Evolutionary conservation across 306 rosid genomes (phyloP), one percentile per base, ranked within the genome.

Genomic region (Amphicarpaea edgeworthii): DNA sequence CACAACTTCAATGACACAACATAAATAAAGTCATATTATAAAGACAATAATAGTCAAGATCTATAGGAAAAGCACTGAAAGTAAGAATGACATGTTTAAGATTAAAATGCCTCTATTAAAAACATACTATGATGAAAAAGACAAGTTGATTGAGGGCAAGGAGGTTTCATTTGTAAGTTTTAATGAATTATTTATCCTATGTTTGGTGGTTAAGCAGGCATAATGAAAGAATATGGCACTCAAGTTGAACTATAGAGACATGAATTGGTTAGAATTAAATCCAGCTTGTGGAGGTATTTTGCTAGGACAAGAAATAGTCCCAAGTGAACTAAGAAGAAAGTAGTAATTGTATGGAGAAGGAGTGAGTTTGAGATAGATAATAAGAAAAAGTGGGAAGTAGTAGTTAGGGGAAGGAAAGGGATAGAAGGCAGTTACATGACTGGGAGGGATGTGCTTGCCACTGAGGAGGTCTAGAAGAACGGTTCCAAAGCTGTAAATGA

Each of bases 381-480:
- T 24, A 24, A 24, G 28, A 24, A 38, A 1, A 66, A 59, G 49
- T 32, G 60, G 6, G n/a, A n/a, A n/a, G n/a, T 28, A 28, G 5
- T 28, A 28, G 32, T 2, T 2, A 28, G 32, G 32, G 3, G 32
- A 28, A 28, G 32, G 0, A 42, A 57, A 37, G 14, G 42, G 40
- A 72, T 20, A 61, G 58, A 68, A 32, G 68, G 76, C 46, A 87
- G 91, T 87, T 90, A 95, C 99, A 77, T 90, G 97, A 84, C 97
- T 95, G 62, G 97, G 99, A 84, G 98, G 98, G 80, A 94, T 90
- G 85, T 92, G 97, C 81, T 95, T 95, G 77, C 99, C 99, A 86
- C 99, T 95, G 34, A 95, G 92, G 73, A 95, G 90, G 86, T 95
- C 99, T 38, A 95, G 84, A 71, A 95, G 97, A 79, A 95, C 97